phyloP scores from a whole-genome alignment of 257 asterid genomes.

The Parsonsia alboflavescens region DNA sequence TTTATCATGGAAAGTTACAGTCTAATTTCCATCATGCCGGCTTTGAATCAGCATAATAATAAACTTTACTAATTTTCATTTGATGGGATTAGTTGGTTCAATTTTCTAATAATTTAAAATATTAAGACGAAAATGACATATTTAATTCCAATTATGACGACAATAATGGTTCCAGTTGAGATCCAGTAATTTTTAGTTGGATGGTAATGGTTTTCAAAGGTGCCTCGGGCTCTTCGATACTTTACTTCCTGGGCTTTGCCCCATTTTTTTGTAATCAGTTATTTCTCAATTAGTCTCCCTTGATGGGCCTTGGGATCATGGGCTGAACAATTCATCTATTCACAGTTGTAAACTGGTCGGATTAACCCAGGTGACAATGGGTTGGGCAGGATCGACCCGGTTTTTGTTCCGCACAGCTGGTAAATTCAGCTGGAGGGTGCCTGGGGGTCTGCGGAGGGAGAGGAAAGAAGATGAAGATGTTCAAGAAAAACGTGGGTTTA shows the following conservation, averaged over 20 bases:
- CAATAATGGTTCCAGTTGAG: no score
- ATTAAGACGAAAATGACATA: no score
- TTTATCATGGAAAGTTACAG: not conserved
- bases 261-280: not conserved
- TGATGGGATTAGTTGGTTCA: not conserved
- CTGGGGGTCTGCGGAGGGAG: not conserved
- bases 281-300: not conserved
- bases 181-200: no score
- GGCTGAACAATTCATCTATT: not conserved
- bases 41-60: not conserved
- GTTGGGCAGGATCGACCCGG: not conserved
- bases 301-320: not conserved
- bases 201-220: no score
- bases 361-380: not conserved
- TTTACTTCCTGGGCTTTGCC: not conserved
- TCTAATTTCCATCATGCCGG: not conserved
- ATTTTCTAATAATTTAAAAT: no score
- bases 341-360: not conserved
- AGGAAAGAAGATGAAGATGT: not conserved
- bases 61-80: not conserved
- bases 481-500: conserved; percentile 18
- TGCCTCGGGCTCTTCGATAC: no score
- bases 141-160: no score
- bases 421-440: not conserved
- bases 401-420: not conserved